Evolutionary conservation across 768 basidiomycete species (phyloP).

Genomic region (Tricholomella constricta): DNA sequence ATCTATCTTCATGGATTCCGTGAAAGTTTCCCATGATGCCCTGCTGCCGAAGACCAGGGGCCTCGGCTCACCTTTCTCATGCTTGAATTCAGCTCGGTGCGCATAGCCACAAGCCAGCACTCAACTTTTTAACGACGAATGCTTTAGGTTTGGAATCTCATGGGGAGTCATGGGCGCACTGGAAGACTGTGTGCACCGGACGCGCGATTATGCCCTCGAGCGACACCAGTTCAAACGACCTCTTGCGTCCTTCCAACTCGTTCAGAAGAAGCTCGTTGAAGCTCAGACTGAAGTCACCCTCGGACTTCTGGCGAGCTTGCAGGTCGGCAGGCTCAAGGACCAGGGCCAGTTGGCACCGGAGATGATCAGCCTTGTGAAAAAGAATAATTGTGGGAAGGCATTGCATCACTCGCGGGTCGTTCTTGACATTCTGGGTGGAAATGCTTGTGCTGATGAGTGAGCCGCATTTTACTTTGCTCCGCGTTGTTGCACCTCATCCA

Average conservation of each 20-base stretch:
- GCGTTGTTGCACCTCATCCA: neutral
- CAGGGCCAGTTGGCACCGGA: slow-evolving; percentile 71
- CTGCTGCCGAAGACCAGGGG: slow-evolving; percentile 80
- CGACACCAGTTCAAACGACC: slow-evolving; percentile 89
- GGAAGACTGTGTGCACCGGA: slow-evolving; percentile 82
- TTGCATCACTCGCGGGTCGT: slow-evolving; percentile 78
- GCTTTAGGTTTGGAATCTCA: slow-evolving; percentile 74
- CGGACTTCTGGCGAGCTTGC: slow-evolving; percentile 73
- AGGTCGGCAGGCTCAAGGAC: slow-evolving; percentile 89
- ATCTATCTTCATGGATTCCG: slow-evolving; percentile 91
- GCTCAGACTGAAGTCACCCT: slow-evolving; percentile 86
- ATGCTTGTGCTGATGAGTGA: slow-evolving; percentile 91
- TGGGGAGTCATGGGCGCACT: slow-evolving; percentile 97
- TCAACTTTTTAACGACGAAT: neutral
- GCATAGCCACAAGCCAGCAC: neutral
- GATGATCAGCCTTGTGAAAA: slow-evolving; percentile 94
- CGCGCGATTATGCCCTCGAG: slow-evolving; percentile 85
- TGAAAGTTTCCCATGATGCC: slow-evolving; percentile 70
- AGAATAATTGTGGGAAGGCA: slow-evolving; percentile 96
- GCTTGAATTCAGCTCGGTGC: slow-evolving; percentile 85
- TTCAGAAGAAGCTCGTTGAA: slow-evolving; percentile 96
- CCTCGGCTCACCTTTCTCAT: slow-evolving; percentile 85
- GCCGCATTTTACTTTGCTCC: slow-evolving; percentile 1
- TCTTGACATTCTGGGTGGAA: slow-evolving; percentile 92
- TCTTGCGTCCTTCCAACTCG: slow-evolving; percentile 93